phyloP scores from a whole-genome alignment of 345 rosid genomes.

The Eucalyptus viminalis region DNA sequence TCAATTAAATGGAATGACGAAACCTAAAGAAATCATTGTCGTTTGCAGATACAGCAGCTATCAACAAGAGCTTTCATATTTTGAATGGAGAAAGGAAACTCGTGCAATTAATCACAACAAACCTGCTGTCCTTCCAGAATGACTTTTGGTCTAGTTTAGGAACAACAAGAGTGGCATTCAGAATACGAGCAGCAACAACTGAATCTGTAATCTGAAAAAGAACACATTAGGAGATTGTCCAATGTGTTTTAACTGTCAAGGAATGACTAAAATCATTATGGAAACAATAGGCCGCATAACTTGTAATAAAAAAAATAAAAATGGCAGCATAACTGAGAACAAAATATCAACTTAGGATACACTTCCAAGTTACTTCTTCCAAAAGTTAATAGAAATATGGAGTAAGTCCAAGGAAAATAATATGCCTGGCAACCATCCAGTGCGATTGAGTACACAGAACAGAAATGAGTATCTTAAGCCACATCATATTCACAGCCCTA shows the following conservation, averaged over 20 bases:
- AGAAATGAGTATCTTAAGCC: background rate
- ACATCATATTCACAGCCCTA: background rate
- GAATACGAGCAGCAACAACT: constrained; percentile 94
- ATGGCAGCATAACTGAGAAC: background rate
- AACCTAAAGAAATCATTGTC: background rate
- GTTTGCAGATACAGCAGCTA: background rate
- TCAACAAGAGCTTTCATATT: background rate
- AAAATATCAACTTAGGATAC: background rate
- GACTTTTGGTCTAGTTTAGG: constrained; percentile 97
- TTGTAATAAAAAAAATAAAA: background rate
- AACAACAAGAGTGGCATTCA: constrained; percentile 93
- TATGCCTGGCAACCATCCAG: background rate
- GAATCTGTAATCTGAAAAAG: constrained; percentile 82
- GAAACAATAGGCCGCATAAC: background rate
- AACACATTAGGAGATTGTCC: background rate
- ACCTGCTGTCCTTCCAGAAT: constrained; percentile 99
- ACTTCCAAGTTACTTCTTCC: background rate
- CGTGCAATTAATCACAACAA: background rate
- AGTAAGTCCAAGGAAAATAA: background rate
- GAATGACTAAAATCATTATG: background rate
- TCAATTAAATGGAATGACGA: background rate
- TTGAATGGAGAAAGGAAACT: background rate
- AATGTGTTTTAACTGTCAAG: background rate
- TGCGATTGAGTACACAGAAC: background rate
- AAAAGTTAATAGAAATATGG: background rate